phyloP scores from a whole-genome alignment of 139 green algal species.

The Astrephomene gubernaculifera region DNA sequence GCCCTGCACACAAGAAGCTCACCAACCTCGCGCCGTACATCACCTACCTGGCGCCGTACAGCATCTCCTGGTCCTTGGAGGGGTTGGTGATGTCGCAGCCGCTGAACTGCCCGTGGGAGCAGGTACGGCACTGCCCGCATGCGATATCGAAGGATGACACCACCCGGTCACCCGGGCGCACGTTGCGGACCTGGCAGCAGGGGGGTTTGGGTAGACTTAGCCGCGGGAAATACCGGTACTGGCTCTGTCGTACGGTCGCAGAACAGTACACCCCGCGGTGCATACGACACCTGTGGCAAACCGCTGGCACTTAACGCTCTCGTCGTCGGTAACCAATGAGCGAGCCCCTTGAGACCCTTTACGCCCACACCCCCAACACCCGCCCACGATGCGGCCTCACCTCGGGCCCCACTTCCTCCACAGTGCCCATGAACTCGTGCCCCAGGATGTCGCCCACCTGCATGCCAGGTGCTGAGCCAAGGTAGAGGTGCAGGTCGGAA shows the following conservation, averaged over 20 bases:
- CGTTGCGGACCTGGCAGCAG: slow-evolving; percentile 43
- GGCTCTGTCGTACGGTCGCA: too few species aligned
- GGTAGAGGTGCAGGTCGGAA: slow-evolving; percentile 82
- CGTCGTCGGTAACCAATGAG: too few species aligned
- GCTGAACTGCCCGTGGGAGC: slow-evolving; percentile 55
- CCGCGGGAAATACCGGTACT: too few species aligned
- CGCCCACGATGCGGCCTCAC: neutral
- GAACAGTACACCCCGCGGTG: too few species aligned
- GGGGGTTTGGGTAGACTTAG: neutral
- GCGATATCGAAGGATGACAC: slow-evolving; percentile 80
- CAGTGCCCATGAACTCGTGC: slow-evolving; percentile 85
- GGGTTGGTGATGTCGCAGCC: slow-evolving; percentile 72
- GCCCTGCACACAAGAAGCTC: too few species aligned
- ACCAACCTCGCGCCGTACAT: neutral
- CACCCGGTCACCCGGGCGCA: slow-evolving; percentile 76
- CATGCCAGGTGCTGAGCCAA: slow-evolving; percentile 58
- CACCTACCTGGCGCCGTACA: slow-evolving; percentile 53
- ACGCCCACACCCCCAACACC: too few species aligned
- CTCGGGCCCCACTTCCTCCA: slow-evolving; percentile 67
- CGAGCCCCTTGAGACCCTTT: too few species aligned
- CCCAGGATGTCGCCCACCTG: slow-evolving; percentile 76
- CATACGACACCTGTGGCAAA: too few species aligned
- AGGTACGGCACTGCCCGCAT: slow-evolving; percentile 77
- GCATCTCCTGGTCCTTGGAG: slow-evolving; percentile 60
- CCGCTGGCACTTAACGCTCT: too few species aligned